Conservation (phyloP, 768 basidiomycete species). For the Rhizopogon rudus region DNA sequence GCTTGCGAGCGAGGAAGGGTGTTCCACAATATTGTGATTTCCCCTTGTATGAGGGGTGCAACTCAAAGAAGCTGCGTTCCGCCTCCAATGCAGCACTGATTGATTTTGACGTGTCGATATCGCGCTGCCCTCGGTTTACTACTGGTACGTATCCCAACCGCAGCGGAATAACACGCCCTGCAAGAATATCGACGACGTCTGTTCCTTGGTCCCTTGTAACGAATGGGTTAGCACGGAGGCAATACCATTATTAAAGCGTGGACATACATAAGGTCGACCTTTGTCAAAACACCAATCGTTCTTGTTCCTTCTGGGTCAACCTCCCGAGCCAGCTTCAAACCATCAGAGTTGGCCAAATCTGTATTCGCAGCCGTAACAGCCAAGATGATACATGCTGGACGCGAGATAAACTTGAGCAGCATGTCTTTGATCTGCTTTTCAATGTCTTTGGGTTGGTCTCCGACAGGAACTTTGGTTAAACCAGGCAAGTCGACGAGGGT, state of each 20-base stretch:
- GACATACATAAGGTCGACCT: slow-evolving; percentile 94
- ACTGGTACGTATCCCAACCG: slow-evolving; percentile 97
- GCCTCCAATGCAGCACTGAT: slow-evolving; percentile 83
- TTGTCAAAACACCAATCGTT: slow-evolving; percentile 98
- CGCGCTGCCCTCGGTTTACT: slow-evolving; percentile 96
- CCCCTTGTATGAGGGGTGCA: slow-evolving; percentile 86
- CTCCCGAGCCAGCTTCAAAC: slow-evolving; percentile 91
- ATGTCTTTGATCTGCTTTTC: slow-evolving; percentile 97
- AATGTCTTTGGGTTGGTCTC: slow-evolving; percentile 95
- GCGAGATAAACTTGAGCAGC: slow-evolving; percentile 92
- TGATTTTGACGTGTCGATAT: slow-evolving; percentile 86
- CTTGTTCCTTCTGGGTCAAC: slow-evolving; percentile 96
- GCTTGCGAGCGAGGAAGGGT: slow-evolving; percentile 90
- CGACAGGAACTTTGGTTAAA: slow-evolving; percentile 91
- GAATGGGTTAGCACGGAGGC: slow-evolving; percentile 4
- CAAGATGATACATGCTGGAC: slow-evolving; percentile 93
- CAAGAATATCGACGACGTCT: slow-evolving; percentile 98
- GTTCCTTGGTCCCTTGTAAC: slow-evolving; percentile 85
- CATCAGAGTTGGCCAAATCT: slow-evolving; percentile 98
- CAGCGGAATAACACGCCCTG: slow-evolving; percentile 93
- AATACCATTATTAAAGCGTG: background rate
- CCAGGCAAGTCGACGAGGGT: slow-evolving; percentile 98
- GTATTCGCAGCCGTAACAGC: slow-evolving; percentile 95
- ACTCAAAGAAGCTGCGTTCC: slow-evolving; percentile 93
- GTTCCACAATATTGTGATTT: slow-evolving; percentile 98